phyloP scores from a whole-genome alignment of 2,329 filamentous ascomycete species.

The Magnaporthales sp. region DNA sequence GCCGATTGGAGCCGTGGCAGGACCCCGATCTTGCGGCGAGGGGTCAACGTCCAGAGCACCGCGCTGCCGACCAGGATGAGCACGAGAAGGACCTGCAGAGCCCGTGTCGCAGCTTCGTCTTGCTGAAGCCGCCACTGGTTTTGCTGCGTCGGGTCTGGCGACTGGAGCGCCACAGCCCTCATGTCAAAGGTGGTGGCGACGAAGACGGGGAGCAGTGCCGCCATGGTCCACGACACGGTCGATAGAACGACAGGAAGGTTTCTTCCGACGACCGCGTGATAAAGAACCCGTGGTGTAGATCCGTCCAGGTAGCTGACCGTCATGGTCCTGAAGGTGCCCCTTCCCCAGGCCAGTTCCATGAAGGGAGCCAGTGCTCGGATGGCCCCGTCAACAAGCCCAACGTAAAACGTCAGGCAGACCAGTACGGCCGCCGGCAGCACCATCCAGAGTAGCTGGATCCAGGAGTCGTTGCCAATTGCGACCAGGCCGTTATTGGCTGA shows the following conservation, averaged over 20 bases:
- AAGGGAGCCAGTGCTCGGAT: conserved; percentile 25
- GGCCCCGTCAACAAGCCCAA: conserved; percentile 21
- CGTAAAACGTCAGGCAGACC: conserved; percentile 19
- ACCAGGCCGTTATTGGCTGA: conserved; percentile 19
- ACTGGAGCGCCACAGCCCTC: conserved; percentile 12
- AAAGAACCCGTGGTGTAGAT: conserved; percentile 17
- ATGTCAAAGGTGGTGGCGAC: conserved; percentile 23
- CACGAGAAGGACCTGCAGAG: conserved; percentile 23
- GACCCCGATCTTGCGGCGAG: conserved; percentile 12
- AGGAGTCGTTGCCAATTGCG: conserved; percentile 17
- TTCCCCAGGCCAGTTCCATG: conserved; percentile 16
- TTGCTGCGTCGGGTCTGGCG: not conserved
- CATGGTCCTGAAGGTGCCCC: conserved; percentile 19
- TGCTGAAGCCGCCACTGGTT: conserved; percentile 17
- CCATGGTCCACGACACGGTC: conserved; percentile 17
- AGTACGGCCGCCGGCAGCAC: conserved; percentile 20
- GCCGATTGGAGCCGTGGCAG: conserved; percentile 16
- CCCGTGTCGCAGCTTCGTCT: conserved; percentile 22
- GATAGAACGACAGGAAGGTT: conserved; percentile 20
- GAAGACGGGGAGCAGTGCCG: conserved; percentile 21
- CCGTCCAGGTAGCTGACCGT: conserved; percentile 23
- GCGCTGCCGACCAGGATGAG: conserved; percentile 18
- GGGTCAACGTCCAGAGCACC: conserved; percentile 19
- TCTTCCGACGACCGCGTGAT: conserved; percentile 16
- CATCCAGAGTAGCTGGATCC: conserved; percentile 26